These are phyloP conservation scores for Parvularia atlantis DNA, from an alignment of 78 protist species.

Conservation along the genomic window DNA sequence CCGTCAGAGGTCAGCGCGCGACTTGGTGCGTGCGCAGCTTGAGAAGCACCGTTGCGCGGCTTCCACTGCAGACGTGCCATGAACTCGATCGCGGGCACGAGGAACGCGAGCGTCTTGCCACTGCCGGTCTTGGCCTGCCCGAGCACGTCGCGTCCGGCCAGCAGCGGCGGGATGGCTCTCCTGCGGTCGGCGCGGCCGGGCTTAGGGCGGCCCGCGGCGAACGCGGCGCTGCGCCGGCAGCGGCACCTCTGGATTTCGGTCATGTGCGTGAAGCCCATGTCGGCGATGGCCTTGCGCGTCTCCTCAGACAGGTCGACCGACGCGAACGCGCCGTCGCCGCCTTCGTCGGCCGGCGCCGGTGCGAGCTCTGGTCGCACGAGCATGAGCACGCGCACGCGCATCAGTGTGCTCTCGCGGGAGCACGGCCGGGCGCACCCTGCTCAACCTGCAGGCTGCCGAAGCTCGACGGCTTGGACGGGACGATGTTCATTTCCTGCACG, in stretches of 20 bases:
- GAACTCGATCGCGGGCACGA: slow-evolving; percentile 91
- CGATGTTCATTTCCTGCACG: too few relatives aligned
- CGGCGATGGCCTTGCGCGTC: slow-evolving; percentile 52
- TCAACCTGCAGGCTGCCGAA: too few relatives aligned
- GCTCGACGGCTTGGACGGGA: too few relatives aligned
- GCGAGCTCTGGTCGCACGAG: too few relatives aligned
- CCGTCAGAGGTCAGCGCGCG: neutral
- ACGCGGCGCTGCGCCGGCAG: too few relatives aligned
- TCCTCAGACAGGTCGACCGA: slow-evolving; percentile 36
- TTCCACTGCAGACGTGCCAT: slow-evolving; percentile 46
- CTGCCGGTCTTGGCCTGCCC: slow-evolving; percentile 92
- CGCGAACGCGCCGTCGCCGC: slow-evolving; percentile 17
- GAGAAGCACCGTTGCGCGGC: slow-evolving; percentile 59
- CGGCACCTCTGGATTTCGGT: slow-evolving; percentile 73
- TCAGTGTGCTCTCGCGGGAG: too few relatives aligned
- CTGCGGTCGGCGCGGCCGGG: neutral
- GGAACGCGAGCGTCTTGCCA: slow-evolving; percentile 94
- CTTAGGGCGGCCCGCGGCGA: too few relatives aligned
- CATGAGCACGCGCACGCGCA: too few relatives aligned
- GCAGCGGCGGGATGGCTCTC: slow-evolving; percentile 68
- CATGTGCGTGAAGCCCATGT: slow-evolving; percentile 71
- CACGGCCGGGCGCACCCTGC: too few relatives aligned
- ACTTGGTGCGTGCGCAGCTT: too few relatives aligned
- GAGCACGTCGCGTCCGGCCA: slow-evolving; percentile 83
- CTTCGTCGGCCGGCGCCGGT: too few relatives aligned